Evolutionary conservation across 352 stramenopile species (phyloP).

Genomic region (Phytophthora tentaculata): DNA sequence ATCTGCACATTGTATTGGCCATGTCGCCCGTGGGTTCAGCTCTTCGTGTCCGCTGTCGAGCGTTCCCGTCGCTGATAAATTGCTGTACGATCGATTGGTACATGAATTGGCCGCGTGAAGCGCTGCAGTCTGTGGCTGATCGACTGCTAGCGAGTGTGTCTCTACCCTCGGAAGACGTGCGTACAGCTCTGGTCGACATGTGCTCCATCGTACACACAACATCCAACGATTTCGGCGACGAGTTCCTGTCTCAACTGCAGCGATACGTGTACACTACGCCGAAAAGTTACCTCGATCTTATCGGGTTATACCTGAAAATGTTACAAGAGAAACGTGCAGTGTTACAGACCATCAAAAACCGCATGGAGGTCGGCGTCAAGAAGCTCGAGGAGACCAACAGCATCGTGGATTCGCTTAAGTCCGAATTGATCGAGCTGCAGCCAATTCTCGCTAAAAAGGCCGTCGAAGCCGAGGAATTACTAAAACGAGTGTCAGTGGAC

Average conservation of each 20-base stretch:
- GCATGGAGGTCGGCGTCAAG: conserved; percentile 92
- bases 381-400: conserved; percentile 96
- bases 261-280: conserved; percentile 96
- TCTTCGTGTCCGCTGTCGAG: conserved; percentile 91
- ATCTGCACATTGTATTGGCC: conserved; percentile 94
- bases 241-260: conserved; percentile 91
- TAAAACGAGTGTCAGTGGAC: conserved; percentile 93
- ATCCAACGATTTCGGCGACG: conserved; percentile 86
- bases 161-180: conserved; percentile 76
- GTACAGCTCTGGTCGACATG: conserved; percentile 87
- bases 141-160: conserved; percentile 85
- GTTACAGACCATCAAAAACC: conserved; percentile 84
- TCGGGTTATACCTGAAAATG: conserved; percentile 94
- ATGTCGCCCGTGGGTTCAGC: conserved; percentile 95
- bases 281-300: conserved; percentile 97
- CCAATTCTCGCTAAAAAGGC: conserved; percentile 92
- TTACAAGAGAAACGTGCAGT: conserved; percentile 86
- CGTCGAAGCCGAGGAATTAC: conserved; percentile 90
- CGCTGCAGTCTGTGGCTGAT: conserved; percentile 91
- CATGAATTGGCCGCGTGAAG: conserved; percentile 94
- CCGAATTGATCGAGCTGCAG: conserved; percentile 92
- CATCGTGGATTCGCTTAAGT: conserved; percentile 94
- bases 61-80: conserved; percentile 96
- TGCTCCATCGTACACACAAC: conserved; percentile 94
- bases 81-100: conserved; percentile 97